Conservation (phyloP, 2,329 filamentous ascomycete genomes). For the Monosporascus sp. region DNA sequence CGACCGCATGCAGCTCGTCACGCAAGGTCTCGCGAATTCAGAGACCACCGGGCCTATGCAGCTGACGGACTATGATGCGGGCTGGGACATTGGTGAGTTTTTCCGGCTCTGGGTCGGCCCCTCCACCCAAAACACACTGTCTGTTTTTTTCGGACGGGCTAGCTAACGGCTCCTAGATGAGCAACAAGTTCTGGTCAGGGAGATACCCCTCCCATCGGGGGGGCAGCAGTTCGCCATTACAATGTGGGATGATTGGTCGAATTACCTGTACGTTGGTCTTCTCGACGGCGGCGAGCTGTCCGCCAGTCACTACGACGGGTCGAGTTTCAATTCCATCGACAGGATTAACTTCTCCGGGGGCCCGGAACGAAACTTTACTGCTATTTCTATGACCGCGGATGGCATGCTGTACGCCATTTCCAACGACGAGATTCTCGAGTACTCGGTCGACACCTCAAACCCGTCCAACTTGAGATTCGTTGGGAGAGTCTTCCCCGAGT, state of each 20-base stretch:
- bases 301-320: slow-evolving; percentile 11
- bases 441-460: slow-evolving; percentile 13
- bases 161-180: neutral
- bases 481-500: slow-evolving; percentile 16
- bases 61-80: slow-evolving; percentile 12
- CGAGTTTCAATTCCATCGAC: slow-evolving; percentile 9
- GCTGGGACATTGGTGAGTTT: slow-evolving; percentile 13
- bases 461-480: slow-evolving; percentile 21
- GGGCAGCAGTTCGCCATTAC: slow-evolving; percentile 17
- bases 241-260: slow-evolving; percentile 16
- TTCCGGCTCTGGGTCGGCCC: neutral
- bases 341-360: slow-evolving; percentile 17
- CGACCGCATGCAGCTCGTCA: slow-evolving; percentile 13
- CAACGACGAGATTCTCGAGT: slow-evolving; percentile 18
- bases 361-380: slow-evolving; percentile 16
- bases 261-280: slow-evolving; percentile 15
- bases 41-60: slow-evolving; percentile 10
- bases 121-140: too few species aligned
- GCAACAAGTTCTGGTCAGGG: slow-evolving; percentile 7
- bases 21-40: slow-evolving; percentile 5
- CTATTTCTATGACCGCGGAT: slow-evolving; percentile 19
- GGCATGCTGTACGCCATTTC: slow-evolving; percentile 23
- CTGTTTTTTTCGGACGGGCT: neutral
- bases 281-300: slow-evolving; percentile 9
- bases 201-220: slow-evolving; percentile 9